These are phyloP conservation scores for Ligustrum vulgare DNA, from an alignment of 257 asterid species.

Conservation along the genomic window DNA sequence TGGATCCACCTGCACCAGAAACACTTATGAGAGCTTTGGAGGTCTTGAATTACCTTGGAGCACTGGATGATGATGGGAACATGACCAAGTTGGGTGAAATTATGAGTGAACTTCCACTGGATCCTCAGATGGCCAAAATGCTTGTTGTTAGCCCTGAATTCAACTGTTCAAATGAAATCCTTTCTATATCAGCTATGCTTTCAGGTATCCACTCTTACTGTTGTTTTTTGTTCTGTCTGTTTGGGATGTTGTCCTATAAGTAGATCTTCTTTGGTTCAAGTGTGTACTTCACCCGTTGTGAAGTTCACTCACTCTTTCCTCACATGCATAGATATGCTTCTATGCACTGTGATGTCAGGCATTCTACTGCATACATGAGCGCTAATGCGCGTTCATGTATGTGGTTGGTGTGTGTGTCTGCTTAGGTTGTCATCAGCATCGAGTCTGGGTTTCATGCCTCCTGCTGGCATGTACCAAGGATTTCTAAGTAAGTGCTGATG, in stretches of 20 bases:
- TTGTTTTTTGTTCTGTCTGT: conserved; percentile 20
- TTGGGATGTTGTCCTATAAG: conserved; percentile 28
- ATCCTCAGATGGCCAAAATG: conserved; percentile 98
- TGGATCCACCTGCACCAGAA: conserved; percentile 99
- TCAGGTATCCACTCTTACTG: conserved; percentile 58
- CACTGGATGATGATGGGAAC: conserved; percentile 96
- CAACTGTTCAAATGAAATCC: conserved; percentile 92
- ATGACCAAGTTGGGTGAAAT: conserved; percentile 83
- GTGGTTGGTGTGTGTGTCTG: conserved; percentile 54
- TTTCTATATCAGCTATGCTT: conserved; percentile 92
- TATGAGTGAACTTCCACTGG: conserved; percentile 94
- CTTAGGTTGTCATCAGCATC: conserved; percentile 96
- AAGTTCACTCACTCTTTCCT: conserved; percentile 35
- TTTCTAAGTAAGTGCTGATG: conserved; percentile 98
- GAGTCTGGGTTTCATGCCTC: conserved; percentile 88
- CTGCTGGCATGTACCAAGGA: conserved; percentile 81
- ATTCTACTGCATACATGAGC: conserved; percentile 44
- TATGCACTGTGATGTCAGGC: conserved; percentile 41
- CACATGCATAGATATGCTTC: conserved; percentile 42
- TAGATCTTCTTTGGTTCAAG: conserved; percentile 31
- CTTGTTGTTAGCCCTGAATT: conserved; percentile 90
- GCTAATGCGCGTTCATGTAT: conserved; percentile 41
- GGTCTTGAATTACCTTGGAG: conserved; percentile 91
- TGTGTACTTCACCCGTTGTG: conserved; percentile 36
- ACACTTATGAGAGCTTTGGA: conserved; percentile 93